Base-by-base conservation (phyloP, 176 grass and related monocot species). In the Phoenix roebelenii region DNA sequence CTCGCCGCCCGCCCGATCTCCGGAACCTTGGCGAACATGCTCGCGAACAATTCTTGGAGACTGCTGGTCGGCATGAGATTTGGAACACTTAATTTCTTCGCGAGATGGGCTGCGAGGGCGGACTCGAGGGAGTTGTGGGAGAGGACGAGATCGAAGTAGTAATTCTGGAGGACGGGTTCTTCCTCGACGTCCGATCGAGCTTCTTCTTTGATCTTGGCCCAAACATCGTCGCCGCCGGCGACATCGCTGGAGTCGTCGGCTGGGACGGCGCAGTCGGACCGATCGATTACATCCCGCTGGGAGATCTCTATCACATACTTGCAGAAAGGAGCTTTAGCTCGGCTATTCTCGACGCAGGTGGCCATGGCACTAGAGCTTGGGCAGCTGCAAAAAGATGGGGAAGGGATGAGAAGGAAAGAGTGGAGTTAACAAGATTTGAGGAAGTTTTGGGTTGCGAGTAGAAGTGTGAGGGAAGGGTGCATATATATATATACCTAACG, bases 321-420 rank as follows among this genome's bases (percentile, higher is more conserved):
- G 58, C 16, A 26, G 58, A 18, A n/a, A 18, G 16, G 15, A 22
- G 24, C 14, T 9, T 60, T 7, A 3, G 16, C 23, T 3, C 39
- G 70, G 79, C 79, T 81, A 64, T 92, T 92, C 62, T 86, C 79
- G 52, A 92, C 88, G 56, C 89, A 94, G 65, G 89, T 65, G 18
- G 80, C 84, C 89, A 94, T 94, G 61, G 4, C 25, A 4, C 25
- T 26, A 26, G 25, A 26, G 4, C 4, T 29, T 5, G 28, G 5
- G 28, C 28, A 5, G 28, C 5, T 29, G 28, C 28, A 25, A 29
- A 29, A 29, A 5, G 4, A 5, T 29, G 28, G 0, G 28, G 18
- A 52, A 1, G 26, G 55, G 23, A 5, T 5, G 28, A 39, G 7
- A 9, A 12, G 9, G 35, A 3, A 3, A 2, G 10, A 12, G 1